Percentiles rank a stretch among this genome's conserved stretches.
These are phyloP conservation scores for Candida nemodendra DNA, from an alignment of 805 yeast genomes.

Conservation along the genomic window DNA sequence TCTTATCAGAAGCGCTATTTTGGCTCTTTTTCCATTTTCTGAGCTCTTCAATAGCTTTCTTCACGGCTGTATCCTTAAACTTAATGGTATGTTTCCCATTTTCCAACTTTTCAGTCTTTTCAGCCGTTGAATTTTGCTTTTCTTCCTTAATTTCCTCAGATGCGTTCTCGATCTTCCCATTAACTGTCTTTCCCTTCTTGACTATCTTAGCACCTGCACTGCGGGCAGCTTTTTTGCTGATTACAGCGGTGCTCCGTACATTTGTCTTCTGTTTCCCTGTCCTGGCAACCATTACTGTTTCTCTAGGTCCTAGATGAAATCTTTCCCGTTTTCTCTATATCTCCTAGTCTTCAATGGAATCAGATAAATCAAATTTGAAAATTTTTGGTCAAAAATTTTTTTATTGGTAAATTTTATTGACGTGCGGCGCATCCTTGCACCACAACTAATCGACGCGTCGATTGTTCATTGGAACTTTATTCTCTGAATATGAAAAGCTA, in stretches of 20 bases:
- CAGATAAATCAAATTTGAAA: not conserved
- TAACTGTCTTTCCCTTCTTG: not conserved
- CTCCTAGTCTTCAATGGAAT: no score
- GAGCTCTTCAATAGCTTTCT: constrained; percentile 64
- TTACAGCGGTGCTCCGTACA: not conserved
- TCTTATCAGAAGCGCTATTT: constrained; percentile 30
- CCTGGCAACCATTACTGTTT: not conserved
- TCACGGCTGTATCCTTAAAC: constrained; percentile 28
- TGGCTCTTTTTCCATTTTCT: constrained; percentile 50
- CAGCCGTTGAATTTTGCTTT: no score
- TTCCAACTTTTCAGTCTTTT: constrained; percentile 39
- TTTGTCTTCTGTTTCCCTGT: not conserved
- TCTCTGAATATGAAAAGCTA: no score
- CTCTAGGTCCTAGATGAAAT: no score
- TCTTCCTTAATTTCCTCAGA: not conserved
- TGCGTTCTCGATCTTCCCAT: not conserved
- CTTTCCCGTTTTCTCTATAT: no score
- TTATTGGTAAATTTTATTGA: no score
- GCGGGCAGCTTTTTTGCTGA: not conserved
- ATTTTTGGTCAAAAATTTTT: not conserved
- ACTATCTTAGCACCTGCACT: not conserved
- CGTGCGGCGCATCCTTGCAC: no score
- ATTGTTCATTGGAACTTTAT: no score
- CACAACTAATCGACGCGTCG: no score
- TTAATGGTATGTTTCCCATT: constrained; percentile 35